A percentile compares a stretch with the other conserved stretches of the same genome.
These are phyloP conservation scores for Taiwanofungus camphoratus DNA, from an alignment of 1,284 basidiomycete species.

Conservation along the genomic window DNA sequence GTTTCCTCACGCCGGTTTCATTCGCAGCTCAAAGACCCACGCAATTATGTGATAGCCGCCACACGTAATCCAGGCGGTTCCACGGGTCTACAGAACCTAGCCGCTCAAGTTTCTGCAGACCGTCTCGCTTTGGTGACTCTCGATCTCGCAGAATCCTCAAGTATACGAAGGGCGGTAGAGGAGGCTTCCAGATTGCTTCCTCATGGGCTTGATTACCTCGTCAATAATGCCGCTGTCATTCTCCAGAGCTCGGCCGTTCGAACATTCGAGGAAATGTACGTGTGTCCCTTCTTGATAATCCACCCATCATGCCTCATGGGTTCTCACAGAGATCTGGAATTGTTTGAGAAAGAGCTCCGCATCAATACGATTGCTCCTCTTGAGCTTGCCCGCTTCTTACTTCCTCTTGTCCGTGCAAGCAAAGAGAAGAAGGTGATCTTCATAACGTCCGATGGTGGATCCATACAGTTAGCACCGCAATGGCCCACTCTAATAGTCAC, in stretches of 20 bases:
- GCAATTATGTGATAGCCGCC: slow-evolving; percentile 1
- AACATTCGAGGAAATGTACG: slow-evolving; percentile 1
- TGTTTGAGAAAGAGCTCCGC: background rate
- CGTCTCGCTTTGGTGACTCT: slow-evolving; percentile 1
- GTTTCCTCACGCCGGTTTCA: background rate
- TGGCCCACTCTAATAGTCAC: background rate
- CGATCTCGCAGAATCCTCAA: background rate
- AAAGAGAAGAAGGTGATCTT: background rate
- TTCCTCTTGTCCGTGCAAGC: background rate
- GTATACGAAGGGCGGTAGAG: slow-evolving; percentile 1
- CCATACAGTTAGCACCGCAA: background rate
- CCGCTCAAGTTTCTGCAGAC: background rate
- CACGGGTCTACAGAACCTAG: background rate
- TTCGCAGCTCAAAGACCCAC: slow-evolving; percentile 4
- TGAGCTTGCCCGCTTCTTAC: background rate
- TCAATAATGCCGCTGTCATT: slow-evolving; percentile 2
- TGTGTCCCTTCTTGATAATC: background rate
- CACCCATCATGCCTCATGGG: background rate
- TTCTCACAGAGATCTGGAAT: background rate
- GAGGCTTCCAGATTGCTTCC: background rate
- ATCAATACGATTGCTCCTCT: background rate
- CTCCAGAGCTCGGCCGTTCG: background rate
- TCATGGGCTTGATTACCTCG: slow-evolving; percentile 2
- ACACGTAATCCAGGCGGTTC: background rate
- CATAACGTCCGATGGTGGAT: background rate